Percentiles rank a stretch among this genome's conserved stretches.
Evolutionary conservation across 2,329 filamentous ascomycete species (phyloP).

Genomic region (Orbilia blumenaviensis): DNA sequence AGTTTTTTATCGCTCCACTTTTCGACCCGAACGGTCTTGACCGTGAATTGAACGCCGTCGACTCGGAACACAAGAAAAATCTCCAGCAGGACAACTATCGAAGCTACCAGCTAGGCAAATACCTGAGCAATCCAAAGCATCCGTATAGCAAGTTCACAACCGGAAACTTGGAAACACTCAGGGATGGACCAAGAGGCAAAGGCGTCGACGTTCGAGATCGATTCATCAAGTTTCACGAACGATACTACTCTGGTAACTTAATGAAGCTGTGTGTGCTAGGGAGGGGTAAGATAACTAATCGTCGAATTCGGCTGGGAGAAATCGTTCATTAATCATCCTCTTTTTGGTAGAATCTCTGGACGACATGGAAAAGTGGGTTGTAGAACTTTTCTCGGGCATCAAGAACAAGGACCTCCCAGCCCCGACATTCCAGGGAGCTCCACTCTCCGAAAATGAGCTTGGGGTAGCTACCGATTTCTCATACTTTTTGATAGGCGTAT

Average conservation of each 20-base stretch:
- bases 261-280: conserved; percentile 93
- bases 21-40: conserved; percentile 87
- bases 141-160: conserved; percentile 93
- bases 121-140: conserved; percentile 84
- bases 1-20: conserved; percentile 89
- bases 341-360: conserved; percentile 73
- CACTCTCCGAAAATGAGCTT: conserved; percentile 70
- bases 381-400: conserved; percentile 81
- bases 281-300: conserved; percentile 60
- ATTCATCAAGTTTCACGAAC: conserved; percentile 90
- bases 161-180: conserved; percentile 84
- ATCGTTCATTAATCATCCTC: not conserved
- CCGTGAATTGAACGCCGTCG: conserved; percentile 84
- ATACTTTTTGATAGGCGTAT: not conserved
- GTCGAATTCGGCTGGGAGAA: not conserved
- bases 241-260: conserved; percentile 88
- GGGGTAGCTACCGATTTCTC: conserved; percentile 49
- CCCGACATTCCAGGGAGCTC: conserved; percentile 63
- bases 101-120: conserved; percentile 85
- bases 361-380: conserved; percentile 82
- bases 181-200: conserved; percentile 78
- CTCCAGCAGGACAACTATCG: conserved; percentile 90
- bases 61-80: conserved; percentile 98
- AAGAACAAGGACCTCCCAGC: conserved; percentile 78
- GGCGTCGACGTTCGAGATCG: conserved; percentile 87